phyloP scores from a whole-genome alignment of 139 green algal species.

The Micromonas pusilla region DNA sequence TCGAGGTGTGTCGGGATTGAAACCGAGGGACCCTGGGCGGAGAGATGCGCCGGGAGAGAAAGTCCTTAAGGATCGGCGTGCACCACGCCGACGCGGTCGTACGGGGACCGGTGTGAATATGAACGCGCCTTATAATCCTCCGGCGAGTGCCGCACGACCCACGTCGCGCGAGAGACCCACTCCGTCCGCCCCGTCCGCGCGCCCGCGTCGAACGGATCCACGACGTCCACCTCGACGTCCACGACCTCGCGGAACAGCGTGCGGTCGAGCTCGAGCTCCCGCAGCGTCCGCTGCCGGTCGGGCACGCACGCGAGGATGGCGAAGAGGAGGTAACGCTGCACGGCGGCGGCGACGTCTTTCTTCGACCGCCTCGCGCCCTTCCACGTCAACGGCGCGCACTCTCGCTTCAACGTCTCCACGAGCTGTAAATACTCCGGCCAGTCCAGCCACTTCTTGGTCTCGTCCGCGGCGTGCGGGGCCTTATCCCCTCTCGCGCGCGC shows the following conservation, averaged over 20 bases:
- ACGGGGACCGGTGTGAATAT: too few species aligned
- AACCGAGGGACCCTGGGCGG: too few species aligned
- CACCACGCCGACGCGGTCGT: too few species aligned
- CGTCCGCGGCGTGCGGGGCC: constrained; percentile 31
- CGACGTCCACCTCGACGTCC: not conserved
- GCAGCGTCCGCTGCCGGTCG: constrained; percentile 60
- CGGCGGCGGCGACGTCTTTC: constrained; percentile 28
- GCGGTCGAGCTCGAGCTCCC: constrained; percentile 54
- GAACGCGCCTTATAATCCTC: constrained; percentile 65
- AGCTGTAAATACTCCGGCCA: constrained; percentile 56
- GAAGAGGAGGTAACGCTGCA: constrained; percentile 65
- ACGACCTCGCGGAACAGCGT: constrained; percentile 32
- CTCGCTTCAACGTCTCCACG: constrained; percentile 40
- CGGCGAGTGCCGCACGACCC: constrained; percentile 44
- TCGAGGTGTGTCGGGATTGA: too few species aligned
- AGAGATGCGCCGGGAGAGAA: too few species aligned
- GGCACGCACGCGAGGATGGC: constrained; percentile 59
- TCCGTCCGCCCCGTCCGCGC: not conserved
- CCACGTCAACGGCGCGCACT: constrained; percentile 33
- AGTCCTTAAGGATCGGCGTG: too few species aligned
- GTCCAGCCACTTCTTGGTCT: constrained; percentile 57
- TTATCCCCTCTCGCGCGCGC: constrained; percentile 34
- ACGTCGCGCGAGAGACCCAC: too few species aligned
- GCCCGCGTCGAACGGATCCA: constrained; percentile 41
- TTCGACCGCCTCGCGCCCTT: not conserved